Base-by-base conservation (phyloP, 108 stramenopile species). In the Cyclotella choctawhatcheeana region DNA sequence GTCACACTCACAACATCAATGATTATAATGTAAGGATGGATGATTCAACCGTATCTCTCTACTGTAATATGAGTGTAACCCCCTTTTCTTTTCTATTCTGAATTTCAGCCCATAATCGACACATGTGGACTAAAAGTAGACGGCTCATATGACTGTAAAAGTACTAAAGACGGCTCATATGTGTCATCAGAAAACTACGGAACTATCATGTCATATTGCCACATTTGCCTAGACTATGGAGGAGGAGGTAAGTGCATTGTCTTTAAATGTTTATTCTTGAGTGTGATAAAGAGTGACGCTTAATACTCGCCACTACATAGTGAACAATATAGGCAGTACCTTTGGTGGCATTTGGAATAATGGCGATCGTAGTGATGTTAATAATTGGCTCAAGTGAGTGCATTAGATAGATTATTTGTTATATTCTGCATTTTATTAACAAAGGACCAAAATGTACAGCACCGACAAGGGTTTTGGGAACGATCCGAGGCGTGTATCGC, bases 351-450 rank as follows among this genome's bases (percentile, higher is more conserved):
- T 10, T 10, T 52, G n/a, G n/a, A 22, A 22, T 22, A 10, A 22
- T 24, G 51, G 21, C 20, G 21, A 52, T 22, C 20, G 51, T 10
- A 52, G 31, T 25, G 24, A 67, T 21, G 18, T 67, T 14, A 33
- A 67, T 10, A 67, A 67, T 56, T 67, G 66, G 66, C 20, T 40
- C 20, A 27, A 5, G 22, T 52, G 51, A 52, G 2, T 52, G 5
- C n/a, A 24, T 52, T n/a, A n/a, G n/a, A n/a, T n/a, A n/a, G n/a
- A n/a, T n/a, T n/a, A n/a, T n/a, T n/a, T n/a, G n/a, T n/a, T n/a
- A n/a, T n/a, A n/a, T n/a, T n/a, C n/a, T n/a, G n/a, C 21, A 52
- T 2, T 52, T 52, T n/a, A 52, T 5, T 21, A 52, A 40, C 12
- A 10, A 22, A 18, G 20, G 51, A 22, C n/a, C n/a, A n/a, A n/a